Percentiles rank a stretch among this genome's conserved stretches.
These are phyloP conservation scores for Candida morakotiae DNA, from an alignment of 805 yeast genomes.

Conservation along the genomic window DNA sequence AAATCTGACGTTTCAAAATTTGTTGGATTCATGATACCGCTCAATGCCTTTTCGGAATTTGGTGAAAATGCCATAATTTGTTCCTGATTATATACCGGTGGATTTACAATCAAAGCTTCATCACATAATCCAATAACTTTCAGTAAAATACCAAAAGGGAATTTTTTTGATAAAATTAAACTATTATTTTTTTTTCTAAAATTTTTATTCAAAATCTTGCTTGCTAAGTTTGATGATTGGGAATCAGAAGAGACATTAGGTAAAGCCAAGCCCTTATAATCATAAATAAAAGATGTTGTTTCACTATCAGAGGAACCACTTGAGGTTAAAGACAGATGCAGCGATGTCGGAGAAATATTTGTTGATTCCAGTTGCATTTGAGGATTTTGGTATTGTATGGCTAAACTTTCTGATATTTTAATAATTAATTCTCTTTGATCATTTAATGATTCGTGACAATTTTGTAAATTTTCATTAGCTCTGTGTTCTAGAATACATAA, in stretches of 20 bases:
- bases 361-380: slow-evolving; percentile 3
- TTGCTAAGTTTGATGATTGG: slow-evolving; percentile 16
- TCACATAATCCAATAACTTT: slow-evolving; percentile 64
- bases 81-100: slow-evolving; percentile 35
- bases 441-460: slow-evolving; percentile 66
- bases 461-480: slow-evolving; percentile 70
- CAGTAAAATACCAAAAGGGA: slow-evolving; percentile 60
- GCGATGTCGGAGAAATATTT: slow-evolving; percentile 9
- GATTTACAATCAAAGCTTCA: slow-evolving; percentile 68
- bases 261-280: slow-evolving; percentile 58
- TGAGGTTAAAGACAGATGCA: slow-evolving; percentile 16
- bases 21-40: slow-evolving; percentile 38
- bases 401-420: slow-evolving; percentile 39
- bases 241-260: slow-evolving; percentile 19
- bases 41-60: slow-evolving; percentile 54
- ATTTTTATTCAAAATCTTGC: slow-evolving; percentile 12
- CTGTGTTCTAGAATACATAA: slow-evolving; percentile 82
- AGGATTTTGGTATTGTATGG: slow-evolving; percentile 7
- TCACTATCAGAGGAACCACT: slow-evolving; percentile 13
- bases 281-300: slow-evolving; percentile 19
- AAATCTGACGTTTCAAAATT: slow-evolving; percentile 51
- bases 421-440: slow-evolving; percentile 62
- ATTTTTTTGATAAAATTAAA: slow-evolving; percentile 42
- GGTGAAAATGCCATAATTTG: slow-evolving; percentile 48
- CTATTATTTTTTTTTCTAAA: slow-evolving; percentile 11